phyloP scores from a whole-genome alignment of 2,329 filamentous ascomycete species.

The Ceratocystis cubensis region DNA sequence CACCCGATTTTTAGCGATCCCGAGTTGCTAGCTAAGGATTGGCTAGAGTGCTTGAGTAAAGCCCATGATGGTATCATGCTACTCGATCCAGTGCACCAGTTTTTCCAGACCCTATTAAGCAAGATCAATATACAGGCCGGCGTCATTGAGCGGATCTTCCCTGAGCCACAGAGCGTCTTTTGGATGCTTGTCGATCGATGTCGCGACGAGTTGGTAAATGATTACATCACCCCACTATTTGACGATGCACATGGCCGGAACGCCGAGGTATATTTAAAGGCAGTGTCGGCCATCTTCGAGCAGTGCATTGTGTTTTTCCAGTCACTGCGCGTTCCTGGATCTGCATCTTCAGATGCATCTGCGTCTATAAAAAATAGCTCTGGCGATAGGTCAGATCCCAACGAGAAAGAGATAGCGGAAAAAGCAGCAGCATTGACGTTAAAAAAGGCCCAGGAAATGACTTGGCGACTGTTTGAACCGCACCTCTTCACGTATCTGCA shows the following conservation, averaged over 20 bases:
- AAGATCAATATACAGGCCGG: constrained; percentile 72
- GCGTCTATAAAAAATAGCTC: neutral
- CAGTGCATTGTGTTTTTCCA: constrained; percentile 69
- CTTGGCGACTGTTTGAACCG: constrained; percentile 69
- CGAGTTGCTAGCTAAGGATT: constrained; percentile 52
- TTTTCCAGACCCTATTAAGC: constrained; percentile 61
- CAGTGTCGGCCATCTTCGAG: constrained; percentile 76
- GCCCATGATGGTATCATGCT: constrained; percentile 54
- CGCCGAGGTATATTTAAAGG: constrained; percentile 67
- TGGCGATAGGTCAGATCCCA: neutral
- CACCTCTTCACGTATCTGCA: constrained; percentile 89
- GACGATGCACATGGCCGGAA: constrained; percentile 73
- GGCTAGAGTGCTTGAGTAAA: constrained; percentile 69
- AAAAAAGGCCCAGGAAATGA: constrained; percentile 51
- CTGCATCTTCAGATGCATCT: neutral
- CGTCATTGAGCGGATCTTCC: constrained; percentile 73
- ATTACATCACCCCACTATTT: constrained; percentile 74
- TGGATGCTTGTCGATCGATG: constrained; percentile 71
- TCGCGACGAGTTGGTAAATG: constrained; percentile 69
- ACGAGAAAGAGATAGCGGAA: neutral
- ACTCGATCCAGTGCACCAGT: constrained; percentile 65
- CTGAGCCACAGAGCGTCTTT: constrained; percentile 56
- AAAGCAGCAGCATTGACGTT: neutral
- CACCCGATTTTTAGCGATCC: constrained; percentile 70
- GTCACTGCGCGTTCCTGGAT: constrained; percentile 39